Evolutionary conservation across 495 filamentous ascomycete genomes (phyloP), one percentile per base, ranked within the genome.

Genomic region (Hypoxylon fuscum): DNA sequence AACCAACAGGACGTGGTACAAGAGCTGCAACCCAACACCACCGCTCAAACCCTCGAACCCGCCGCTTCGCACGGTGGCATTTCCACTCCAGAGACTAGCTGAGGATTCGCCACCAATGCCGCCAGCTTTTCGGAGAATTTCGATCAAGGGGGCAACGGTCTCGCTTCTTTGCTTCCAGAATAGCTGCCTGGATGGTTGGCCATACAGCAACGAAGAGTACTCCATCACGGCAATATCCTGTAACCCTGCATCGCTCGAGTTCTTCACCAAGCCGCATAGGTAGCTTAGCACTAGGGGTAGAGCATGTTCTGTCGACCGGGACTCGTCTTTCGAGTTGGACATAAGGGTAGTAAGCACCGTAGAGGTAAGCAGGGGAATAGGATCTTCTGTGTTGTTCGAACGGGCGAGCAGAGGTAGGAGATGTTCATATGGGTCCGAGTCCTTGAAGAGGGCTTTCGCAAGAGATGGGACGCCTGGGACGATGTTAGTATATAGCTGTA

Each of bases 211-310:
- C 2, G 89, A 84, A 27, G 96, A 96, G 75, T 96, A 95, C 72
- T 91, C 86, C 72, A 93, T 89, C 8, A 98, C 92, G 4, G 92
- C 94, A 73, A 97, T 96, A 68, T 99, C 96, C 74, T 98, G 95
- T 17, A 97, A 82, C 15, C 91, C 92, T 53, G 90, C 90, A 59
- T 81, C 78, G 69, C 92, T 93, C 45, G 90, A 81, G 69, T 86
- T 91, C 76, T 91, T 90, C 49, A 90, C 87, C 40, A 92, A 79
- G 34, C 84, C 83, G n/a, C 91, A 88, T 34, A 98, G 85, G 76
- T 96, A 97, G 68, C 79, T 85, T 76, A 93, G 93, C 25, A 98
- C 79, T 68, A 90, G 81, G n/a, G 93, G 88, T 35, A 98, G 80
- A 20, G 95, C 92, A 43, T 72, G 71, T 65, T 89, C 83, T 31